Conservation (phyloP, 208 protist genomes). For the Trypanosoma vivax region DNA sequence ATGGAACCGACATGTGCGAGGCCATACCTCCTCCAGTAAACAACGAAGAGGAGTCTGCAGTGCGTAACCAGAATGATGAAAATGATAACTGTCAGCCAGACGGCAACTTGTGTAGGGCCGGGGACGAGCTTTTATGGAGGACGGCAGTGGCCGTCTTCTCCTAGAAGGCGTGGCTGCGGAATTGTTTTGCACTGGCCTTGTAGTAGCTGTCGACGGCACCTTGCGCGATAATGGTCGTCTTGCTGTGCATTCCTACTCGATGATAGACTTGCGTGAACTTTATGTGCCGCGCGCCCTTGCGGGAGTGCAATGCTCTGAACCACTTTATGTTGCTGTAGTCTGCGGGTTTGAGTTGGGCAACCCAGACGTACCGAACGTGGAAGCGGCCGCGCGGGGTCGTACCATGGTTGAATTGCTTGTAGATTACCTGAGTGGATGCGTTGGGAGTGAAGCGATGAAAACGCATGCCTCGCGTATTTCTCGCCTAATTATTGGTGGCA, state of each 20-base stretch:
- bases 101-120: slow-evolving; percentile 40
- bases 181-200: slow-evolving; percentile 71
- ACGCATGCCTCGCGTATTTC: slow-evolving; percentile 44
- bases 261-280: slow-evolving; percentile 32
- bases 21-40: too few species aligned
- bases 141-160: slow-evolving; percentile 70
- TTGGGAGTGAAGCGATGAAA: slow-evolving; percentile 37
- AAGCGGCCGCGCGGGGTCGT: slow-evolving; percentile 20
- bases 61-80: too few species aligned
- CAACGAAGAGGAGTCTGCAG: too few species aligned
- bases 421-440: slow-evolving; percentile 70
- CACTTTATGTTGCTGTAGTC: slow-evolving; percentile 83
- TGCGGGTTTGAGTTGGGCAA: slow-evolving; percentile 44
- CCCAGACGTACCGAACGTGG: slow-evolving; percentile 15
- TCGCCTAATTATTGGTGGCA: slow-evolving; percentile 76
- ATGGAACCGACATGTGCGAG: too few species aligned
- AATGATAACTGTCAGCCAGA: too few species aligned
- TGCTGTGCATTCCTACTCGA: slow-evolving; percentile 49
- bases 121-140: slow-evolving; percentile 79
- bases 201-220: slow-evolving; percentile 65
- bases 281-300: slow-evolving; percentile 45
- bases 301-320: slow-evolving; percentile 3
- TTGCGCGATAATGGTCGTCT: slow-evolving; percentile 59
- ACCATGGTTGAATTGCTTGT: slow-evolving; percentile 65
- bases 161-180: slow-evolving; percentile 44